Conservation (phyloP, 768 basidiomycete genomes). For the Boletus rubescentipes region DNA sequence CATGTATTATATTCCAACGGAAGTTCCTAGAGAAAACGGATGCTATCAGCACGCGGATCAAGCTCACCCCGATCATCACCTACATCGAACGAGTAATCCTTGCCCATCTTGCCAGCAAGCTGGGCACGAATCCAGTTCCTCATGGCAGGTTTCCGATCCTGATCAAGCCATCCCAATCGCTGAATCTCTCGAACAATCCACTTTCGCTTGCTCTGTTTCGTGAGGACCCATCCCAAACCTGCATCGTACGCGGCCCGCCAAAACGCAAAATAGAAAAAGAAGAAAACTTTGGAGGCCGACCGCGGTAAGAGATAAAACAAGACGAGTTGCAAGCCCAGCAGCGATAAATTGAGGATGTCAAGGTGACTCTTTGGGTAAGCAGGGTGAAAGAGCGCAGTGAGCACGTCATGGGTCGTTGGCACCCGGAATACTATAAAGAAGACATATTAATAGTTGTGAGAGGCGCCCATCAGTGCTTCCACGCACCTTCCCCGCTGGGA, state of each 20-base stretch:
- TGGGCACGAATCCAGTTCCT: conserved; percentile 85
- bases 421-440: conserved; percentile 79
- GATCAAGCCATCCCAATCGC: conserved; percentile 87
- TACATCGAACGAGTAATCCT: conserved; percentile 91
- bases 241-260: conserved; percentile 92
- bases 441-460: conserved; percentile 1
- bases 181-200: conserved; percentile 89
- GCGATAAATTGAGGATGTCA: conserved; percentile 79
- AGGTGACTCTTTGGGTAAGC: conserved; percentile 83
- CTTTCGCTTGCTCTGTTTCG: conserved; percentile 91
- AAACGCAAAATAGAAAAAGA: conserved; percentile 88
- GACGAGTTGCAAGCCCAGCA: conserved; percentile 75
- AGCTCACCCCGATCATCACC: conserved; percentile 26
- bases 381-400: conserved; percentile 84
- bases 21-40: conserved; percentile 54
- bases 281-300: conserved; percentile 57
- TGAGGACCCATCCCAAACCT: conserved; percentile 91
- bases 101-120: conserved; percentile 89
- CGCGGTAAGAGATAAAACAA: conserved; percentile 69
- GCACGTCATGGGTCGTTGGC: conserved; percentile 87
- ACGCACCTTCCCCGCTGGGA: conserved; percentile 70
- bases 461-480: neutral
- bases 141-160: conserved; percentile 55
- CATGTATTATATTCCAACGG: conserved; percentile 95
- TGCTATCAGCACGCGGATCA: conserved; percentile 3